Base-by-base conservation (phyloP, 768 basidiomycete genomes). In the Lactarius trivialis region DNA sequence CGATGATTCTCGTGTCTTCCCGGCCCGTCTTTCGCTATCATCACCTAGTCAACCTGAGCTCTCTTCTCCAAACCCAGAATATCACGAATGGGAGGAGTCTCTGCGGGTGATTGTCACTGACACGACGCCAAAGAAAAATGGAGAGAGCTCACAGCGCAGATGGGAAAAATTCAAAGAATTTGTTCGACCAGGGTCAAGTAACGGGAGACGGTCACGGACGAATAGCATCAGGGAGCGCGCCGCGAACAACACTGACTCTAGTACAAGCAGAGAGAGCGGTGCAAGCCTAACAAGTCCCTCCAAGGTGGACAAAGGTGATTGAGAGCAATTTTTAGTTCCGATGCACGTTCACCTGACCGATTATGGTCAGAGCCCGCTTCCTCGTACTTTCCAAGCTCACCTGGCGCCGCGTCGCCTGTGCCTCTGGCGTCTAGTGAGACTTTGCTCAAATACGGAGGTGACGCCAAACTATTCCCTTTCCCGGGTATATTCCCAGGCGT, bases 401-500 rank as follows among this genome's bases (percentile, higher is more conserved):
- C 84, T 60, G 78, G 81, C 50, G 83, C 81, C 39, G 80, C 82
- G 12, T 93, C 91, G 8, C 88, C 90, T n/a, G 82, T 93, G 39
- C 92, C 92, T 43, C 81, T 85, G 19, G 81, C 85, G 12, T 85
- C 88, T 30, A 79, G 83, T 15, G 81, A 82, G 33, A 91, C 92
- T 73, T 73, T 86, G 71, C 78, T 79, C 32, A 90, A 81, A 74
- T 95, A 89, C 73, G 84, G 84, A 65, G 58, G 54, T 8, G 82
- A 85, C 67, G 72, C 82, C 34, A 98, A 98, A 71, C 78, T 97
- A 37, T 89, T 88, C 73, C 92, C 94, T 1, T 94, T 96, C 80
- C 92, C 91, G 28, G 92, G 91, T 43, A 87, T 93, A 1, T 94
- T 95, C 80, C 91, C 92, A 33, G 92, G 91, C 39, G 86, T 93